Percentiles rank a stretch among this genome's conserved stretches.
These are phyloP conservation scores for Aspergillus ibericus DNA, from an alignment of 2,329 filamentous ascomycete species.

Conservation along the genomic window DNA sequence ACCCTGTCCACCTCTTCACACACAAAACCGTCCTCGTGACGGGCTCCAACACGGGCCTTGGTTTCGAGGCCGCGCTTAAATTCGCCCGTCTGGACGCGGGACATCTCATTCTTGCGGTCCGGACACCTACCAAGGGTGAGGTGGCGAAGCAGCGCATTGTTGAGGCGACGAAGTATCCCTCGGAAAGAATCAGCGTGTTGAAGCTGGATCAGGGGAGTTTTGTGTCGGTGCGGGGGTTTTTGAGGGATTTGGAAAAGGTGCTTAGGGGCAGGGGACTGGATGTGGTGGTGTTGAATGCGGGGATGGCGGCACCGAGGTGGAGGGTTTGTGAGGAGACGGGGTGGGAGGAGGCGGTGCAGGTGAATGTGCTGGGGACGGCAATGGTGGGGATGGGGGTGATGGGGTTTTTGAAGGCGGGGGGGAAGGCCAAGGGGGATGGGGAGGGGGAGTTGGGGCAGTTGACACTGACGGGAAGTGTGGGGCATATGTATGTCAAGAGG, in stretches of 20 bases:
- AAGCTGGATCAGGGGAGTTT: neutral
- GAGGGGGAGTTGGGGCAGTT: neutral
- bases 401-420: neutral
- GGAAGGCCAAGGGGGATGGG: neutral
- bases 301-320: neutral
- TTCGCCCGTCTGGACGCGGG: neutral
- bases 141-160: neutral
- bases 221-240: neutral
- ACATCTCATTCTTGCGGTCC: neutral
- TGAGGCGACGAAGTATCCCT: neutral
- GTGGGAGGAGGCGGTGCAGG: neutral
- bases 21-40: neutral
- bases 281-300: neutral
- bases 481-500: neutral
- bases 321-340: neutral
- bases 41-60: neutral
- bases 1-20: neutral
- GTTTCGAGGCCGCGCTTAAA: neutral
- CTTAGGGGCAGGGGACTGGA: neutral
- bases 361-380: neutral
- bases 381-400: neutral
- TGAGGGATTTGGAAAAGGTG: neutral
- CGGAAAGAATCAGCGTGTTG: neutral
- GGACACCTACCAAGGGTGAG: neutral
- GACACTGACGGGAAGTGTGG: neutral